These are phyloP conservation scores for Pseudogymnoascus sp. DNA, from an alignment of 2,329 filamentous ascomycete genomes.

Conservation along the genomic window DNA sequence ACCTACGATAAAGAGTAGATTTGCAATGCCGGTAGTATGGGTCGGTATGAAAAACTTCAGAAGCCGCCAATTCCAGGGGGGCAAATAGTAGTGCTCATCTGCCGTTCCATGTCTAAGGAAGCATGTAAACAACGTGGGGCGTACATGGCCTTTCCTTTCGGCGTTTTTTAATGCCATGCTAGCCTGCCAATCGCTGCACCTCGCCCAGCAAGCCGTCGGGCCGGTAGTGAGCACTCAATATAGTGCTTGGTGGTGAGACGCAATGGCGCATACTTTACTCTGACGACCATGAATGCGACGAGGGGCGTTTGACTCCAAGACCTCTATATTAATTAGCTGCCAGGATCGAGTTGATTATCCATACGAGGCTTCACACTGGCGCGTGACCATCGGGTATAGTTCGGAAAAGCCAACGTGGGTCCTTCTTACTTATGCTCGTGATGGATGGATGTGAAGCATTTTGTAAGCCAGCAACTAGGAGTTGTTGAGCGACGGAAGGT, in stretches of 20 bases:
- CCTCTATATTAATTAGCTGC: background rate
- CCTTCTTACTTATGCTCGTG: background rate
- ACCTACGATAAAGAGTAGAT: background rate
- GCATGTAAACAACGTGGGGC: background rate
- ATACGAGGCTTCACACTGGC: background rate
- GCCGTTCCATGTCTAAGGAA: background rate
- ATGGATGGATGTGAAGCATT: background rate
- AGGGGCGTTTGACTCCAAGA: background rate
- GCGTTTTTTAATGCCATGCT: background rate
- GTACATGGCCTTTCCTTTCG: background rate
- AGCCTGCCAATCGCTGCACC: background rate
- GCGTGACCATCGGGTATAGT: background rate
- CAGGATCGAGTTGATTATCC: background rate
- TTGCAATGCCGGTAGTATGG: background rate
- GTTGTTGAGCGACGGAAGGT: background rate
- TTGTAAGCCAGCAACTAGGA: background rate
- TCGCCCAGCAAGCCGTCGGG: background rate
- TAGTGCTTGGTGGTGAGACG: background rate
- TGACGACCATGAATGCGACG: background rate
- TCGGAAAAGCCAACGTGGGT: background rate
- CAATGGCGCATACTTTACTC: background rate
- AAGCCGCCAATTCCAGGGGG: background rate
- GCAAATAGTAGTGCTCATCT: background rate
- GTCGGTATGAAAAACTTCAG: background rate
- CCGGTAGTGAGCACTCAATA: background rate